Evolutionary conservation across 1,139 yeast species (phyloP).

Genomic region (Taphrina communis): DNA sequence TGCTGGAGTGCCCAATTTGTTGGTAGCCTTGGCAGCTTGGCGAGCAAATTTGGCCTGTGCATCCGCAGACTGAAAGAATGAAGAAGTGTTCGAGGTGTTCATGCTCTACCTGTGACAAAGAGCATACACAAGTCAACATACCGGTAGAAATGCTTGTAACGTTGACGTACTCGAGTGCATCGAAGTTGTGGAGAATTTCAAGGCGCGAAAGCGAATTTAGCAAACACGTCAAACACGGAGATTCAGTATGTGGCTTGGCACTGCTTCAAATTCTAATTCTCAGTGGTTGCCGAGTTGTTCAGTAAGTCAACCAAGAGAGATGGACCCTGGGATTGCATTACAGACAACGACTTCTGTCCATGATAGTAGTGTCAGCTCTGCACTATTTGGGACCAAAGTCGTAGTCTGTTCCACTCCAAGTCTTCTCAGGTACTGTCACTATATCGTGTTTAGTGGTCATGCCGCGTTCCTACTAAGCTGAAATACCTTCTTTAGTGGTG

Average conservation of each 20-base stretch:
- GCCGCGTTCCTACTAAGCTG: not conserved
- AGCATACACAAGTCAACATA: not conserved
- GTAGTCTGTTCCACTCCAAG: constrained; percentile 31
- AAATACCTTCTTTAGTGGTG: constrained; percentile 30
- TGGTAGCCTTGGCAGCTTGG: constrained; percentile 34
- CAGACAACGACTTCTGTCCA: no score
- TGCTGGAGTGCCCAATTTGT: constrained; percentile 21
- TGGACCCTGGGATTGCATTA: no score
- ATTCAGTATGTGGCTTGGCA: not conserved
- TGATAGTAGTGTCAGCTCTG: not conserved
- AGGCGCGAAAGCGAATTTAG: not conserved
- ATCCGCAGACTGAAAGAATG: constrained; percentile 35
- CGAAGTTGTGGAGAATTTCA: not conserved
- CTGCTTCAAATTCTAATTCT: no score
- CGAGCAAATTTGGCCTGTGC: constrained; percentile 37
- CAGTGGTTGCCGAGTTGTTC: not conserved
- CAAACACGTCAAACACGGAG: constrained; percentile 5
- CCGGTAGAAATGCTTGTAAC: not conserved
- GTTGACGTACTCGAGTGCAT: no score
- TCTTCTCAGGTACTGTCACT: constrained; percentile 33
- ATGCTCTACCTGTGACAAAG: not conserved
- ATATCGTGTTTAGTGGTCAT: not conserved
- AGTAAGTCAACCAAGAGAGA: no score
- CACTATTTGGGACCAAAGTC: not conserved
- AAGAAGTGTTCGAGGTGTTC: constrained; percentile 34